These are phyloP conservation scores for Candida yuanshanica DNA, from an alignment of 805 yeast species.

Conservation along the genomic window DNA sequence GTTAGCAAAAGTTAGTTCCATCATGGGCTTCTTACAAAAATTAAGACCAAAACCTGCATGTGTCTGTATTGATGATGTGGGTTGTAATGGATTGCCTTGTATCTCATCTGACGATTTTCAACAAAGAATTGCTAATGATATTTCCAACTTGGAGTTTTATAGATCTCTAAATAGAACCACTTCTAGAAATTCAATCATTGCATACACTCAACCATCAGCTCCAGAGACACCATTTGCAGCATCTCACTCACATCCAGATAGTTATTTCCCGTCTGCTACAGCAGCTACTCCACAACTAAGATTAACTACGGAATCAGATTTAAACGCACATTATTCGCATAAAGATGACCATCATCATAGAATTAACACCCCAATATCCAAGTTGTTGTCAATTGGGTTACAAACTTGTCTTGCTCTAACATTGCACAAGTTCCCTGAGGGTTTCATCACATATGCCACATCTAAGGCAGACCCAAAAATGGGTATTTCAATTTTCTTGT, in stretches of 20 bases:
- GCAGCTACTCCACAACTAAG: constrained; percentile 7
- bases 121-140: constrained; percentile 20
- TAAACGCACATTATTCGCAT: constrained; percentile 26
- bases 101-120: constrained; percentile 12
- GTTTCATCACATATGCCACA: constrained; percentile 81
- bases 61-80: constrained; percentile 17
- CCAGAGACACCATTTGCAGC: not conserved
- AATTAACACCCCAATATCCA: constrained; percentile 67
- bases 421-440: constrained; percentile 92
- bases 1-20: constrained; percentile 6
- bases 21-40: constrained; percentile 10
- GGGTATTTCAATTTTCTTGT: constrained; percentile 77
- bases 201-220: constrained; percentile 12
- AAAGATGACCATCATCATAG: constrained; percentile 68
- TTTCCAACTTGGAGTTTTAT: constrained; percentile 22
- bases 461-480: constrained; percentile 59
- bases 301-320: constrained; percentile 19
- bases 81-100: constrained; percentile 19
- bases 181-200: constrained; percentile 17
- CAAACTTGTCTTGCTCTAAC: constrained; percentile 87
- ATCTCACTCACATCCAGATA: not conserved
- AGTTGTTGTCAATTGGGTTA: constrained; percentile 79
- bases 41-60: constrained; percentile 9
- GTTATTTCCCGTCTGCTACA: not conserved
- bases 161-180: constrained; percentile 10